These are phyloP conservation scores for Insectozyma bohioensis DNA, from an alignment of 1,139 yeast genomes.

Conservation along the genomic window DNA sequence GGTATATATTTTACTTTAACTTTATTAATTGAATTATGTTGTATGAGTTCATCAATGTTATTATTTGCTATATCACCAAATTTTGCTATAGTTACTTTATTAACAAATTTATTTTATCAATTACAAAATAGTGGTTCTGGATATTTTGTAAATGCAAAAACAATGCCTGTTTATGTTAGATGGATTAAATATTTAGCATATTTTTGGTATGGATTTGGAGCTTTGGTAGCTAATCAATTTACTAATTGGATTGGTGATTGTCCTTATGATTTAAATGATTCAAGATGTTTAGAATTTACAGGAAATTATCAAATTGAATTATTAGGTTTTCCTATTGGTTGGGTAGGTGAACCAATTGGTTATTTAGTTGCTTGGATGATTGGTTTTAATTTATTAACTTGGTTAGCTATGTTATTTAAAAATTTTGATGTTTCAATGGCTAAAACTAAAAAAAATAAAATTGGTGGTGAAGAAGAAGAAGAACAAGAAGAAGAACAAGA, in stretches of 20 bases:
- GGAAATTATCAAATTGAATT: conserved; percentile 55
- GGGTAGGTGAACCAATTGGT: conserved; percentile 69
- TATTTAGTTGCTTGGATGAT: conserved; percentile 60
- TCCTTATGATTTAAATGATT: conserved; percentile 30
- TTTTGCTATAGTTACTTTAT: conserved; percentile 62
- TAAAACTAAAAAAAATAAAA: conserved; percentile 34
- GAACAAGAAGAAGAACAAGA: conserved; percentile 11
- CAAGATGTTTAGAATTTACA: conserved; percentile 39
- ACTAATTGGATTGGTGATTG: conserved; percentile 62
- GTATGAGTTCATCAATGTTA: conserved; percentile 56
- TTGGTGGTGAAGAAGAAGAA: conserved; percentile 33
- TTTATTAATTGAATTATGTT: conserved; percentile 55
- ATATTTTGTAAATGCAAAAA: conserved; percentile 68
- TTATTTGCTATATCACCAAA: conserved; percentile 62
- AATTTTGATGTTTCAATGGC: conserved; percentile 58
- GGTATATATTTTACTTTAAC: conserved; percentile 62
- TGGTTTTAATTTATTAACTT: conserved; percentile 53
- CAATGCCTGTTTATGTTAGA: conserved; percentile 82
- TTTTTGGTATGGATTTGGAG: conserved; percentile 79
- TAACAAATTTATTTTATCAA: conserved; percentile 65
- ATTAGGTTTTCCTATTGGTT: conserved; percentile 62
- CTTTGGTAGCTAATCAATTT: conserved; percentile 64
- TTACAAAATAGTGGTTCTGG: conserved; percentile 81
- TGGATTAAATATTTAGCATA: conserved; percentile 79
- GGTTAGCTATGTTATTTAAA: conserved; percentile 41